Conservation (phyloP, 352 stramenopile species). For the Globisporangium viniferum region DNA sequence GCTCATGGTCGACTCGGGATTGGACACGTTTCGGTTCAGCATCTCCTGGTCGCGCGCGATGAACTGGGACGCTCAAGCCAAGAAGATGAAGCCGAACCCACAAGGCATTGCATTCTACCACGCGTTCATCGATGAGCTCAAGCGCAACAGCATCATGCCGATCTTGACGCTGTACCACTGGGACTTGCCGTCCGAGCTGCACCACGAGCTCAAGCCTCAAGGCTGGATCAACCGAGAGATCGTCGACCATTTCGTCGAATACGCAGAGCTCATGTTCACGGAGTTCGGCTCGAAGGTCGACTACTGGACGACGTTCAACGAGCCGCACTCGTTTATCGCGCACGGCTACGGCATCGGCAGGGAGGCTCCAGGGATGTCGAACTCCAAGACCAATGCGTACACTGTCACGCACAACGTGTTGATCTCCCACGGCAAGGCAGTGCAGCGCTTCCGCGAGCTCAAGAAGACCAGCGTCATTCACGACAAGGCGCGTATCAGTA, state of each 20-base stretch:
- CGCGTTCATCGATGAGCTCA: constrained; percentile 77
- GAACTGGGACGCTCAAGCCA: constrained; percentile 47
- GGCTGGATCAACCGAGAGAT: constrained; percentile 69
- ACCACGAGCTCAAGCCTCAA: constrained; percentile 63
- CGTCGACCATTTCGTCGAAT: constrained; percentile 79
- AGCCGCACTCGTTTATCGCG: constrained; percentile 87
- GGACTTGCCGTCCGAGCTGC: constrained; percentile 88
- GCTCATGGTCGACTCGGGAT: constrained; percentile 90
- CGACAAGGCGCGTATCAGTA: constrained; percentile 82
- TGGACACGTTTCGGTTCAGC: constrained; percentile 89
- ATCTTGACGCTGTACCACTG: constrained; percentile 95
- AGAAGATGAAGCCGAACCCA: constrained; percentile 63
- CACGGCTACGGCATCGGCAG: constrained; percentile 83
- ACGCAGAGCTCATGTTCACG: constrained; percentile 88
- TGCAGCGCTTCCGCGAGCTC: constrained; percentile 82
- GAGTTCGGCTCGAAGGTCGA: constrained; percentile 91
- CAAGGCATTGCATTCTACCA: constrained; percentile 89
- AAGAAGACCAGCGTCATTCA: constrained; percentile 37
- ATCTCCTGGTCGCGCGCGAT: constrained; percentile 90
- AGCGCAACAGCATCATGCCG: constrained; percentile 67
- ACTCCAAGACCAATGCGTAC: constrained; percentile 48
- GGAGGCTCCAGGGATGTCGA: constrained; percentile 27
- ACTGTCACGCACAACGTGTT: constrained; percentile 88
- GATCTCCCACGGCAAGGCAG: constrained; percentile 84
- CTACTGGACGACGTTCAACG: constrained; percentile 96